A percentile compares a stretch with the other conserved stretches of the same genome.
Conservation (phyloP, 2,329 filamentous ascomycete species). For the Clonostachys rhizophaga region DNA sequence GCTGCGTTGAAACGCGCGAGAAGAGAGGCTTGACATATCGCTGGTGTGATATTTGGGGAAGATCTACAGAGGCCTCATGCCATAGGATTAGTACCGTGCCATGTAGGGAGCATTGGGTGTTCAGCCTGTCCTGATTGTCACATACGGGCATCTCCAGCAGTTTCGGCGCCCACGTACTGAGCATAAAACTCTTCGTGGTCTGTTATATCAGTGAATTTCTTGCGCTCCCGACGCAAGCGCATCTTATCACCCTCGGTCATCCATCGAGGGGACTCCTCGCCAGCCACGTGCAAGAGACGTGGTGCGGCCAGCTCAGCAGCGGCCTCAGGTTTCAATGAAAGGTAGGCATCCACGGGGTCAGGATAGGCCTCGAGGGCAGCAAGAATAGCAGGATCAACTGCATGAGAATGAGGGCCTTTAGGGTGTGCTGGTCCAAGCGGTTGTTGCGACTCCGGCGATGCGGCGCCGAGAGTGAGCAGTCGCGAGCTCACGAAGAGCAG, state of each 20-base stretch:
- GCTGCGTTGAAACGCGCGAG: slow-evolving; percentile 52
- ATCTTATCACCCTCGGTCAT: slow-evolving; percentile 72
- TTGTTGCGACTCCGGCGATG: slow-evolving; percentile 1
- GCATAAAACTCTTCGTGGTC: slow-evolving; percentile 47
- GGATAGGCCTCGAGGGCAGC: too few species aligned
- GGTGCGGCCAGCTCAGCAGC: too few species aligned
- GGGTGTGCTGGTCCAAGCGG: background rate
- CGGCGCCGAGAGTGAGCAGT: slow-evolving; percentile 1
- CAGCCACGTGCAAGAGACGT: too few species aligned
- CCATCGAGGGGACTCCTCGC: slow-evolving; percentile 33
- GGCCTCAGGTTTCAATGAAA: too few species aligned
- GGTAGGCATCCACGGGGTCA: too few species aligned
- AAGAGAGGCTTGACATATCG: slow-evolving; percentile 51
- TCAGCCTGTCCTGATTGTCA: too few species aligned
- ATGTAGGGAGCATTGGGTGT: too few species aligned
- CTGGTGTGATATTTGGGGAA: slow-evolving; percentile 38
- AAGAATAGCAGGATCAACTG: too few species aligned
- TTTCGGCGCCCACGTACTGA: slow-evolving; percentile 7
- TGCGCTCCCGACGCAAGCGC: slow-evolving; percentile 58
- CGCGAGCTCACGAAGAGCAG: background rate
- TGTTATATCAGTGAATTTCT: slow-evolving; percentile 72
- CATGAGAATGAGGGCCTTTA: too few species aligned
- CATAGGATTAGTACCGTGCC: slow-evolving; percentile 8
- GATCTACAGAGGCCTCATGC: slow-evolving; percentile 11
- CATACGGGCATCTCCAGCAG: slow-evolving; percentile 9